phyloP scores from a whole-genome alignment of 73 alveolate genomes.

The Paramecium octaurelia region DNA sequence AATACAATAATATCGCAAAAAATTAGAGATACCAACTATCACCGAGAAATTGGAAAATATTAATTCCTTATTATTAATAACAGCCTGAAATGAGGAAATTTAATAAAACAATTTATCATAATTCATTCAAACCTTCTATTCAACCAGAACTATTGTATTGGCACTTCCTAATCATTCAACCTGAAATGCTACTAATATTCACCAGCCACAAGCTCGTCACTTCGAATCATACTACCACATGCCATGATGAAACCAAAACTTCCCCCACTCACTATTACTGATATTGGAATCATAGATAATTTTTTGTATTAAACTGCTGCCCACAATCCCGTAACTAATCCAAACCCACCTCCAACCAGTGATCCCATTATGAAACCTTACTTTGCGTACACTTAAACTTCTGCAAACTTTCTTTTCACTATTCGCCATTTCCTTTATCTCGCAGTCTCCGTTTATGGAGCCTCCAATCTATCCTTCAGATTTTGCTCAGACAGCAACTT shows the following conservation, averaged over 20 bases:
- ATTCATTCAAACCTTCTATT: neutral
- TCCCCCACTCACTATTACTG: conserved; percentile 49
- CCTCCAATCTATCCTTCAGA: conserved; percentile 39
- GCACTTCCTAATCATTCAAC: neutral
- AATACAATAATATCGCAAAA: neutral
- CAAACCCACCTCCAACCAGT: conserved; percentile 50
- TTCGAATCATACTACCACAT: conserved; percentile 58
- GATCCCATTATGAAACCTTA: conserved; percentile 57
- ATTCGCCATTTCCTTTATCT: conserved; percentile 54
- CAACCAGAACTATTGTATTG: neutral
- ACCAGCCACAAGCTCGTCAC: neutral
- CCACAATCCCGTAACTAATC: conserved; percentile 54
- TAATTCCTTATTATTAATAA: neutral
- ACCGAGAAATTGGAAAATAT: neutral
- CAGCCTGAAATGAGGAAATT: neutral
- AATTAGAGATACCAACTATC: neutral
- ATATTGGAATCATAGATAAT: conserved; percentile 44
- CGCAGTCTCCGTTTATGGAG: conserved; percentile 48
- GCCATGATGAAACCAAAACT: conserved; percentile 60
- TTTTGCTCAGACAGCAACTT: neutral
- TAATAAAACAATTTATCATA: neutral
- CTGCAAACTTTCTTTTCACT: conserved; percentile 25
- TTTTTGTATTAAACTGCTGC: conserved; percentile 31
- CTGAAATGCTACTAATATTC: neutral
- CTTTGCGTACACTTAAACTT: conserved; percentile 41